A percentile compares a stretch with the other conserved stretches of the same genome.
These are phyloP conservation scores for Pythium sp. DNA, from an alignment of 352 stramenopile genomes.

Conservation along the genomic window DNA sequence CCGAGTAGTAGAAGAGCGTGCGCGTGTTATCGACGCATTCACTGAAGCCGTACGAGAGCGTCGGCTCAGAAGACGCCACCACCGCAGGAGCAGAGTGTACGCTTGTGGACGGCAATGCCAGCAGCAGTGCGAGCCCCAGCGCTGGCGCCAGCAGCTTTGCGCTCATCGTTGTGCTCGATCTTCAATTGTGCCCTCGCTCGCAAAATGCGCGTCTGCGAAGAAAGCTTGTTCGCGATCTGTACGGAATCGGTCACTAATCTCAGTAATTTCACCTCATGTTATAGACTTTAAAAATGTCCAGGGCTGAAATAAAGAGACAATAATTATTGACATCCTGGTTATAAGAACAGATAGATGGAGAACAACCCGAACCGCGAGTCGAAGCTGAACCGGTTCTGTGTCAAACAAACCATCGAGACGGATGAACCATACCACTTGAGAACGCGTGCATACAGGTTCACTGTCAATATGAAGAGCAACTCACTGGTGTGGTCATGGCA, in stretches of 20 bases:
- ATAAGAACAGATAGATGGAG: background rate
- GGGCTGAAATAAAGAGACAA: no score
- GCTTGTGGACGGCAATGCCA: background rate
- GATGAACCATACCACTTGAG: no score
- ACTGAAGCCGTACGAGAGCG: slow-evolving; percentile 70
- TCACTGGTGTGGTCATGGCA: no score
- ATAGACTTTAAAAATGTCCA: background rate
- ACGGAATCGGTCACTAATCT: background rate
- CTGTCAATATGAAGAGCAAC: no score
- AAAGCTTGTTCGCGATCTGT: background rate
- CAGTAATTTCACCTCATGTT: background rate
- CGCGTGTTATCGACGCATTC: slow-evolving; percentile 78
- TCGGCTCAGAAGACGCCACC: background rate
- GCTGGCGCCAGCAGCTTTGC: background rate
- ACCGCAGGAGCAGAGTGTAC: background rate
- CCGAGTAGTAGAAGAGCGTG: slow-evolving; percentile 73
- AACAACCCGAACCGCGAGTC: no score
- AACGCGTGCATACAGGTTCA: no score
- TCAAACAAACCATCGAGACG: no score
- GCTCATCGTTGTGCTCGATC: background rate
- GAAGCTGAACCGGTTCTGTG: no score
- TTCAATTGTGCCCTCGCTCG: background rate
- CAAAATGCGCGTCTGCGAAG: background rate
- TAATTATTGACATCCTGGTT: no score
- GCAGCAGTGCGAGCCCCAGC: background rate